Base-by-base conservation (phyloP, 352 stramenopile genomes). In the Phytophthora citricola region DNA sequence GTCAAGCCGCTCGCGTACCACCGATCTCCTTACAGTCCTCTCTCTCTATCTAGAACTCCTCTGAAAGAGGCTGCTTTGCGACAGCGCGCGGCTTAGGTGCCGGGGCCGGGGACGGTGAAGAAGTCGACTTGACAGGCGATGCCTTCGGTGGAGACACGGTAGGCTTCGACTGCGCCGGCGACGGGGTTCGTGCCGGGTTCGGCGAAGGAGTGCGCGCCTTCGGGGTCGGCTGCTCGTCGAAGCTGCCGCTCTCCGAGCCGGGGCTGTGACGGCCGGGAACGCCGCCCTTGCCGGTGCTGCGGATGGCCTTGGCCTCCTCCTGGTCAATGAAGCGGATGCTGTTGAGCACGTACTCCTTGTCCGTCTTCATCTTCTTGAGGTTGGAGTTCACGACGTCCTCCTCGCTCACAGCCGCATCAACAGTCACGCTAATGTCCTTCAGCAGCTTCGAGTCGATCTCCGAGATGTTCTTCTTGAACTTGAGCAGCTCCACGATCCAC, bases 281-380 rank as follows among this genome's bases (percentile, higher is more conserved):
- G 22, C 71, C 62, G 4, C 82, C 80, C 77, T 95, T 95, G 58
- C 87, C 85, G 26, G 85, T 85, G 64, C 75, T 78, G 49, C 88
- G 85, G 52, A 95, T 88, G n/a, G 88, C 88, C 76, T 93, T 93
- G 27, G 88, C 88, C 73, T 95, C 88, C 66, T 95, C 88, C 52
- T 94, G 84, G 68, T 95, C 88, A 75, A 95, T 94, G 62, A 95
- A 93, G 49, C 88, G 88, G 58, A 95, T 90, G 69, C 83, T 91
- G 77, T 95, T 95, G 2, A 95, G 80, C 70, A 95, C 83, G 69
- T 93, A 93, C 73, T 95, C 88, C 79, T 94, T 94, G 76, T 92
- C 84, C 46, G 73, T 79, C 78, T 93, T 92, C 82, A 95, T 93
- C 74, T 90, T 92, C 66, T 94, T 90, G 2, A 95, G 59, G 47